Percentiles rank a stretch among this genome's conserved stretches.
These are phyloP conservation scores for Prillingera fragicola DNA, from an alignment of 1,284 basidiomycete genomes.

Conservation along the genomic window DNA sequence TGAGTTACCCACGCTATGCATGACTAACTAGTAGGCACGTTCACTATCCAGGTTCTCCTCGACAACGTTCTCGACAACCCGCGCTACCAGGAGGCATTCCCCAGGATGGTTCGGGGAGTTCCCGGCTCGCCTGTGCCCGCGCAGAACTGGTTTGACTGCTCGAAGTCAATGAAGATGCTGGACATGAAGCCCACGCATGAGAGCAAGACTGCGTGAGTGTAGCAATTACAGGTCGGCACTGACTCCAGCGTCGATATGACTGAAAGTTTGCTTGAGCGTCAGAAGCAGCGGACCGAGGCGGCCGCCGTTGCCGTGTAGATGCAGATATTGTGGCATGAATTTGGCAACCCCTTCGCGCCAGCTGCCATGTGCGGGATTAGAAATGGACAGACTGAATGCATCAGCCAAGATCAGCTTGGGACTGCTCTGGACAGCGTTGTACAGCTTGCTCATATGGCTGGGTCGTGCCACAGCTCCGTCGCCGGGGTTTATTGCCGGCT, in stretches of 20 bases:
- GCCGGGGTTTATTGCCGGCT: too few species aligned
- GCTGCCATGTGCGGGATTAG: too few species aligned
- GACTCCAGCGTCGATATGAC: slow-evolving; percentile 22
- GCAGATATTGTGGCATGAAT: too few species aligned
- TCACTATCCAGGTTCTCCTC: slow-evolving; percentile 20
- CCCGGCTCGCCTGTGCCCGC: slow-evolving; percentile 16
- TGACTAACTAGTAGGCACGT: too few species aligned
- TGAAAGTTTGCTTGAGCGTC: slow-evolving; percentile 15
- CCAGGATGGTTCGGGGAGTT: slow-evolving; percentile 10
- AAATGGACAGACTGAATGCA: too few species aligned
- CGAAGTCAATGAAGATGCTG: slow-evolving; percentile 13
- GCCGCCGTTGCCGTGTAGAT: too few species aligned
- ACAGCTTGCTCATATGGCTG: too few species aligned
- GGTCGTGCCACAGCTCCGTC: too few species aligned
- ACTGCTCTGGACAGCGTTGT: too few species aligned
- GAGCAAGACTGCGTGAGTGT: slow-evolving; percentile 19
- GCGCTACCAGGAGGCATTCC: slow-evolving; percentile 13
- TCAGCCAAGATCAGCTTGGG: too few species aligned
- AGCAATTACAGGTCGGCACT: background rate
- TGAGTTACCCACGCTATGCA: too few species aligned
- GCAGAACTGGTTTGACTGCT: slow-evolving; percentile 25
- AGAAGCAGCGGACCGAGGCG: slow-evolving; percentile 1
- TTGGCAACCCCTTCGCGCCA: too few species aligned
- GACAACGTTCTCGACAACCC: slow-evolving; percentile 11
- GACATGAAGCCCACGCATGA: slow-evolving; percentile 13